Percentiles rank a stretch among this genome's conserved stretches.
phyloP scores from a whole-genome alignment of 2,329 filamentous ascomycete genomes.

The Colletotrichum sidae region DNA sequence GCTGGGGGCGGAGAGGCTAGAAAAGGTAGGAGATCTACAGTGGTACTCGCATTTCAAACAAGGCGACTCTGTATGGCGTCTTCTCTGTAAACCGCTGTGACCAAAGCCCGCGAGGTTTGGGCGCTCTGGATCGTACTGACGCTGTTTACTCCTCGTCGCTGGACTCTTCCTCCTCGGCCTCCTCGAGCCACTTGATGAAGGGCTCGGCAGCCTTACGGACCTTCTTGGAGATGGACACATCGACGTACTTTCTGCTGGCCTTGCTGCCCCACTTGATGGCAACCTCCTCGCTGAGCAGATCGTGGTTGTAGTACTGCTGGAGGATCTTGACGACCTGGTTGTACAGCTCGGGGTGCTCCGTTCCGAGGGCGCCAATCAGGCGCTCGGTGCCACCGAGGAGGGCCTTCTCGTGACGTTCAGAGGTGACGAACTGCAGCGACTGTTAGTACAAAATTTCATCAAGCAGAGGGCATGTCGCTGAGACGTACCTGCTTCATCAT shows the following conservation, averaged over 20 bases:
- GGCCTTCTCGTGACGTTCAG: conserved; percentile 94
- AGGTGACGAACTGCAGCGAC: conserved; percentile 75
- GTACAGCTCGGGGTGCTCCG: conserved; percentile 82
- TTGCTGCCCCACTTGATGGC: conserved; percentile 92
- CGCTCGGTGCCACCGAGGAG: conserved; percentile 96
- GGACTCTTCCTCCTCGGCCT: conserved; percentile 80
- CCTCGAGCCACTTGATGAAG: conserved; percentile 94
- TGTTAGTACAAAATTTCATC: conserved; percentile 44
- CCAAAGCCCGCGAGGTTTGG: background rate
- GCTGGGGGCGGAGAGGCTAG: no score
- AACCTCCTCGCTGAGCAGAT: conserved; percentile 88
- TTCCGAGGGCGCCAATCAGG: conserved; percentile 78
- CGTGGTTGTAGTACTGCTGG: conserved; percentile 89
- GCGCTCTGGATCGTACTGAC: no score
- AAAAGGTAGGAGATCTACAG: no score
- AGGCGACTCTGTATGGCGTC: no score
- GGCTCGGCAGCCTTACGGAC: conserved; percentile 82
- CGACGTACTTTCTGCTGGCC: conserved; percentile 95
- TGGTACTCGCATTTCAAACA: no score
- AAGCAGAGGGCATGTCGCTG: background rate
- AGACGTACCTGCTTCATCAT: conserved; percentile 86
- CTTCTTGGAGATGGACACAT: conserved; percentile 40
- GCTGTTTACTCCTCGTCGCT: conserved; percentile 64
- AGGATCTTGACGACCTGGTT: conserved; percentile 86
- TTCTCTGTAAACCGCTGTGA: no score